Evolutionary conservation across 2,329 filamentous ascomycete species (phyloP), one percentile per base, ranked within the genome.

Genomic region (Colletotrichum acutatum): DNA sequence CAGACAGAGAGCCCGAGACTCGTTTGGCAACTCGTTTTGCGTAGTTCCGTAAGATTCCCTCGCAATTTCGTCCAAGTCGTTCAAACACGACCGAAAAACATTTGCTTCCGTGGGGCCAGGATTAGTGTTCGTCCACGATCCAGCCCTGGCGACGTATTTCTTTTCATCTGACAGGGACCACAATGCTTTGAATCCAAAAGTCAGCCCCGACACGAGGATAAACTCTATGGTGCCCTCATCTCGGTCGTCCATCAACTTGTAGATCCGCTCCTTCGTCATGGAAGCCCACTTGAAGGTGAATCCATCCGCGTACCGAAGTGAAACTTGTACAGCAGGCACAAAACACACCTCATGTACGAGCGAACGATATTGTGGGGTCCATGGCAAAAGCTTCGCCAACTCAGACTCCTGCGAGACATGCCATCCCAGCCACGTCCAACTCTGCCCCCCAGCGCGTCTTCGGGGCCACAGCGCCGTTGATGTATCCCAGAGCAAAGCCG

Each of bases 61-160:
- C 2, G 37, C 37, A 8, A 8, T 42, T 19, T 42, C 16, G 5
- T 19, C 16, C 37, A 42, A 42, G 37, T 42, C 6, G 5, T 16
- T 1, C 5, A 14, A 42, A 42, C 1, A 1, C 6, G 14, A 3
- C 37, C 14, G 0, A 0, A 0, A 0, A 42, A 42, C 16, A 5
- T 12, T 5, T 3, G 16, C 16, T 8, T 7, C 0, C 37, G 11
- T 12, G 11, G 11, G 32, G 32, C 32, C 11, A 3, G 2, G 32
- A 11, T 3, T 12, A 3, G 32, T 34, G 32, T 34, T 34, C 11
- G 32, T 0, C 32, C 32, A 2, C 0, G 32, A 34, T 0, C 1
- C 2, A 42, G 37, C 37, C 16, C 37, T 42, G 37, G 37, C 6
- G 1, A 16, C 14, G 6, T 42, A 3, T 42, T 42, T 0, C 5